Conservation (phyloP, 177 flowering plant genomes). For the Vitis hybrid region DNA sequence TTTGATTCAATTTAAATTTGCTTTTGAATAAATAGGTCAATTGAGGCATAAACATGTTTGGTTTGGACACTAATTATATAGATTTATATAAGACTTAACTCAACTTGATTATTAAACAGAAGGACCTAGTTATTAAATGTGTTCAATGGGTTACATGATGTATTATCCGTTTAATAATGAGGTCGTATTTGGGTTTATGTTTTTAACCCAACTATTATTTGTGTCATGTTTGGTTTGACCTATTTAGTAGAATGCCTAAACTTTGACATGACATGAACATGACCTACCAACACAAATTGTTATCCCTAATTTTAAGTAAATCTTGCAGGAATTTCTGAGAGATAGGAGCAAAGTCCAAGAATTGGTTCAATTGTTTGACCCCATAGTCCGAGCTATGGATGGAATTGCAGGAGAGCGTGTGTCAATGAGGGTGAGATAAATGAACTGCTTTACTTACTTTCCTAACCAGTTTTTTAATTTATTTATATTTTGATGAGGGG, state of each 20-base stretch:
- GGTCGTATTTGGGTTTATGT: too few relatives aligned
- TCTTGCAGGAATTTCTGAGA: conserved; percentile 72
- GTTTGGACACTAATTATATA: too few relatives aligned
- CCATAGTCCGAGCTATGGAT: conserved; percentile 84
- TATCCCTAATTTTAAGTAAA: not conserved
- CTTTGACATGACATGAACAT: not conserved
- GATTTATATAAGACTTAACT: too few relatives aligned
- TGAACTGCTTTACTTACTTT: not conserved
- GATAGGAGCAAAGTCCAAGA: conserved; percentile 78
- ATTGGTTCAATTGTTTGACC: conserved; percentile 75
- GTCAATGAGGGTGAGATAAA: conserved; percentile 80
- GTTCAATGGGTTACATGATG: too few relatives aligned
- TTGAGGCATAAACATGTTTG: too few relatives aligned
- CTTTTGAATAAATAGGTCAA: too few relatives aligned
- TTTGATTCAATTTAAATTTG: too few relatives aligned
- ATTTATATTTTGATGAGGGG: not conserved
- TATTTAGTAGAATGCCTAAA: not conserved
- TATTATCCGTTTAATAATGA: too few relatives aligned
- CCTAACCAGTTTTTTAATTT: not conserved
- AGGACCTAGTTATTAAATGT: too few relatives aligned
- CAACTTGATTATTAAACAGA: too few relatives aligned
- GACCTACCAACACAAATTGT: not conserved
- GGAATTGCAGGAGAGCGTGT: conserved; percentile 88
- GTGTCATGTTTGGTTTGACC: too few relatives aligned
- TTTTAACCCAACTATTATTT: too few relatives aligned